Conservation (phyloP, 257 asterid genomes). For the Przewalskia tangutica region DNA sequence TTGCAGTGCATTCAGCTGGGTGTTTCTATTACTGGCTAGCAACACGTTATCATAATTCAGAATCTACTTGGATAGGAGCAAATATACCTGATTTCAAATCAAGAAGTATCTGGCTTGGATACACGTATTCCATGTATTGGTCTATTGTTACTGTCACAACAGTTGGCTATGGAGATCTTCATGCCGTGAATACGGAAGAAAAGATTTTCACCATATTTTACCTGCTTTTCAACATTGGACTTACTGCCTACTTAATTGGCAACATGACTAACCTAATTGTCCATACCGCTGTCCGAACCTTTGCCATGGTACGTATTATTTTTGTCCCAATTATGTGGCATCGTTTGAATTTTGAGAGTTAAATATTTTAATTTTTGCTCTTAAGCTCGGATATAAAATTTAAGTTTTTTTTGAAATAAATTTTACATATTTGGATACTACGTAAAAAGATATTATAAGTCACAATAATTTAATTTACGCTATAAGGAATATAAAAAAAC, state of each 20-base stretch:
- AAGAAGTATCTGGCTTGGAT: constrained; percentile 63
- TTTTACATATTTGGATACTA: too few relatives aligned
- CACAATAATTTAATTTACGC: too few relatives aligned
- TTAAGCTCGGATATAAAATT: too few relatives aligned
- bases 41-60: constrained; percentile 29
- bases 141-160: constrained; percentile 83
- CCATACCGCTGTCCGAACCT: constrained; percentile 72
- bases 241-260: constrained; percentile 83
- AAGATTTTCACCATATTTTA: constrained; percentile 69
- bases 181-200: constrained; percentile 75
- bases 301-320: constrained; percentile 69
- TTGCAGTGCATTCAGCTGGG: constrained; percentile 78
- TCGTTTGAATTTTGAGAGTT: too few relatives aligned
- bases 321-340: too few relatives aligned
- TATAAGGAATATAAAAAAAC: too few relatives aligned
- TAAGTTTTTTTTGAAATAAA: too few relatives aligned
- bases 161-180: constrained; percentile 88
- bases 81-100: constrained; percentile 44
- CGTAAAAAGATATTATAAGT: too few relatives aligned
- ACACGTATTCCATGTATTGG: constrained; percentile 80
- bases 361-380: too few relatives aligned
- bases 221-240: constrained; percentile 95
- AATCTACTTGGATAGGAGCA: constrained; percentile 68
- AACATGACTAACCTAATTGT: constrained; percentile 95
- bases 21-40: constrained; percentile 91